Percentiles rank a stretch among this genome's conserved stretches.
Conservation (phyloP, 2,329 filamentous ascomycete species). For the Xylaria sp. region DNA sequence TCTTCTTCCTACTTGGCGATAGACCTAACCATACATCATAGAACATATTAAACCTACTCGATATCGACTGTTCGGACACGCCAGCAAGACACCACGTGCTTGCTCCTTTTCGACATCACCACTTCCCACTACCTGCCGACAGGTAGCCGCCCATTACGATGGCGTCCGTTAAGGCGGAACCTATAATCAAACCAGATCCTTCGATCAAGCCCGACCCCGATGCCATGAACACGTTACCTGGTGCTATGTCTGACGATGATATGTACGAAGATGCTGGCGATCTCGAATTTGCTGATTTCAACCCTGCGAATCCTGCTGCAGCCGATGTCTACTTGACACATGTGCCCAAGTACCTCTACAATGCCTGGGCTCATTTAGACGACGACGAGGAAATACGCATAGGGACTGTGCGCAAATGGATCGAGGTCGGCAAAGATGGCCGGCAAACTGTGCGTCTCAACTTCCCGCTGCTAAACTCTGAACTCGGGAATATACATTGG, state of each 20-base stretch:
- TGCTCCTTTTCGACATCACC: background rate
- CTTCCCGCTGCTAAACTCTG: conserved; percentile 35
- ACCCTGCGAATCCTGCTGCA: conserved; percentile 51
- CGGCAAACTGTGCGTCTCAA: conserved; percentile 51
- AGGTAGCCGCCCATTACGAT: conserved; percentile 34
- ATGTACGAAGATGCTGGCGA: conserved; percentile 71
- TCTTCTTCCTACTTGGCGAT: background rate
- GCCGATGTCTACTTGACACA: conserved; percentile 76
- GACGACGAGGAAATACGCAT: conserved; percentile 85
- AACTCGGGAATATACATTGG: conserved; percentile 37
- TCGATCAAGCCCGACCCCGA: conserved; percentile 48
- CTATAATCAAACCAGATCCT: conserved; percentile 47
- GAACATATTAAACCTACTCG: background rate
- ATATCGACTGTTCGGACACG: background rate
- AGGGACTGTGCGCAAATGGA: conserved; percentile 75
- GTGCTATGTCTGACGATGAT: conserved; percentile 70
- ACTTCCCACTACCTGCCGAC: background rate
- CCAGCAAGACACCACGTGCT: background rate
- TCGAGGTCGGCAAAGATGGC: conserved; percentile 60
- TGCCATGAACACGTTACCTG: conserved; percentile 55
- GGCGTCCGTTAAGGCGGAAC: conserved; percentile 45
- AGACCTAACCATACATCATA: background rate
- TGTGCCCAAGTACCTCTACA: conserved; percentile 82
- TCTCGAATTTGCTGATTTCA: conserved; percentile 64
- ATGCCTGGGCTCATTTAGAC: conserved; percentile 78